Evolutionary conservation across 371 early-diverging fungal genomes (phyloP).

Genomic region (Syncephalastrum monosporum): DNA sequence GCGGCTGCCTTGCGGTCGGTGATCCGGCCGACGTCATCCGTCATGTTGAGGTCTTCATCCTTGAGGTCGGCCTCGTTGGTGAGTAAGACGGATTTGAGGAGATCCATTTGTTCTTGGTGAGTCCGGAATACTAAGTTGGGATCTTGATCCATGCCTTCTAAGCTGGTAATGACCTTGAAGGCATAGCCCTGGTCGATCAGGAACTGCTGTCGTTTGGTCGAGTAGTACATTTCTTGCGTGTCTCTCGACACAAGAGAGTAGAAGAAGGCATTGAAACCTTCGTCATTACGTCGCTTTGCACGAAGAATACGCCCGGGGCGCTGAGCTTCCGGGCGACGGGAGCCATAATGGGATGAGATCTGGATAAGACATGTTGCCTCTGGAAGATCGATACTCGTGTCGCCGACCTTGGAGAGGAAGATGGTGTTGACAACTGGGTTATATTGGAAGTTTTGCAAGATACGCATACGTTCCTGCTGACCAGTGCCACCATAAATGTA

Average conservation of each 20-base stretch:
- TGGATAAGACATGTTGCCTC: constrained; percentile 99
- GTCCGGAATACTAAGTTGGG: constrained; percentile 76
- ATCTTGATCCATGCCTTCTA: constrained; percentile 79
- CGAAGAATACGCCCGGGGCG: constrained; percentile 95
- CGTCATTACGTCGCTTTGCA: constrained; percentile 97
- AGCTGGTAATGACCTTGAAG: constrained; percentile 92
- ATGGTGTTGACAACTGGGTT: constrained; percentile 95
- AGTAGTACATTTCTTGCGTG: constrained; percentile 99
- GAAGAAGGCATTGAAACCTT: constrained; percentile 97
- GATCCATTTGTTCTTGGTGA: constrained; percentile 80
- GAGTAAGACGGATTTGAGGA: constrained; percentile 86
- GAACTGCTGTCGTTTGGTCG: constrained; percentile 98
- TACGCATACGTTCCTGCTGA: constrained; percentile 94
- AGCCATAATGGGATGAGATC: constrained; percentile 99
- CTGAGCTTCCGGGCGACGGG: constrained; percentile 99
- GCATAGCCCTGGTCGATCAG: constrained; percentile 99
- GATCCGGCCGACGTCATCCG: constrained; percentile 45
- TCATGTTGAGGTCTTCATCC: constrained; percentile 47
- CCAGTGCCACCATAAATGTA: constrained; percentile 98
- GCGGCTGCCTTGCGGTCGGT: constrained; percentile 45
- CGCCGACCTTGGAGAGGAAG: constrained; percentile 98
- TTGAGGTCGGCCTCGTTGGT: constrained; percentile 78
- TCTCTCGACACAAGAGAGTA: constrained; percentile 98
- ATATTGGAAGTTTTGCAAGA: constrained; percentile 94
- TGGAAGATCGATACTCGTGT: constrained; percentile 99